Percentiles rank a stretch among this genome's conserved stretches.
Conservation (phyloP, 345 rosid species). For the Bruguiera parviflora region DNA sequence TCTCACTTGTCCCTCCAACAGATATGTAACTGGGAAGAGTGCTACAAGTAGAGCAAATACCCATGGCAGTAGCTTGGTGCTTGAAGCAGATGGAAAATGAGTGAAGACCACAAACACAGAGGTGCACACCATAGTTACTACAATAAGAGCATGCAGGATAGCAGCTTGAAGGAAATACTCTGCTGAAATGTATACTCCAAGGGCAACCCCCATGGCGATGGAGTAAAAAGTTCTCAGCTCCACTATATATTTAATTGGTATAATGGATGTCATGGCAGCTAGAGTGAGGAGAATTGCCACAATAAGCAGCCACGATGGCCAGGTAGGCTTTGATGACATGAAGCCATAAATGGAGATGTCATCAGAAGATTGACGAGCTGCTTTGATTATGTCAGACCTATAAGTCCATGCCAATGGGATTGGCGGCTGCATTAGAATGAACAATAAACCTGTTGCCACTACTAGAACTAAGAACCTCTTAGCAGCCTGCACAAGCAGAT, state of each 20-base stretch:
- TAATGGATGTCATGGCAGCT: conserved; percentile 78
- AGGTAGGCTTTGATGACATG: conserved; percentile 87
- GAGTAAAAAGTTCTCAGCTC: conserved; percentile 82
- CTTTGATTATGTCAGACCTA: conserved; percentile 70
- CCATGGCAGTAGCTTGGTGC: conserved; percentile 96
- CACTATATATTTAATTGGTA: conserved; percentile 83
- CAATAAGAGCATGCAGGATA: conserved; percentile 73
- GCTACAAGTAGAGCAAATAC: conserved; percentile 93
- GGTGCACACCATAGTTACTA: conserved; percentile 81
- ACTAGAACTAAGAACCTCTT: conserved; percentile 86
- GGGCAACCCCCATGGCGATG: conserved; percentile 78
- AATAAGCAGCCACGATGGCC: conserved; percentile 98
- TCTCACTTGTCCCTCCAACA: conserved; percentile 94
- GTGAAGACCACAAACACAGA: conserved; percentile 92
- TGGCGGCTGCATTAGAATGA: conserved; percentile 95
- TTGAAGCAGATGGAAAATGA: conserved; percentile 96
- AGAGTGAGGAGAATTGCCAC: conserved; percentile 76
- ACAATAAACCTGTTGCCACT: conserved; percentile 82
- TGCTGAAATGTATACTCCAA: conserved; percentile 93
- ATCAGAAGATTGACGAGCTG: conserved; percentile 91
- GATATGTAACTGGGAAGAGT: conserved; percentile 91
- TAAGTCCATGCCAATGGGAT: conserved; percentile 83
- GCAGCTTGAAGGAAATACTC: conserved; percentile 97
- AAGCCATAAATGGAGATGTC: conserved; percentile 95
- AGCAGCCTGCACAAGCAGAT: conserved; percentile 59